These are phyloP conservation scores for Penicillium taxi DNA, from an alignment of 495 filamentous ascomycete species.

Conservation along the genomic window DNA sequence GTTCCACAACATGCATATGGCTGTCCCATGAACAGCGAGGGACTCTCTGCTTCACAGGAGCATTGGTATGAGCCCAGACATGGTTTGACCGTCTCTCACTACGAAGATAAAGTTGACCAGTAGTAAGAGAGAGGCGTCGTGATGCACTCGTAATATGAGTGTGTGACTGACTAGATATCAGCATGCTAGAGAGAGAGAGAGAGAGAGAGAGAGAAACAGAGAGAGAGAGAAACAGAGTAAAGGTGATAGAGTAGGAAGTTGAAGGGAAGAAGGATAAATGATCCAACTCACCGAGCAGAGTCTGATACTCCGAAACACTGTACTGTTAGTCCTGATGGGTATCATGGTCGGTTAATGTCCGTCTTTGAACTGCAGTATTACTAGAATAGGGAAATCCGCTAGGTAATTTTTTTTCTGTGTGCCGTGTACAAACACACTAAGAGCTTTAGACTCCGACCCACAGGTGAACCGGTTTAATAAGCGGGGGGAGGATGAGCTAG, in stretches of 20 bases:
- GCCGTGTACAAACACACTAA: constrained; percentile 4
- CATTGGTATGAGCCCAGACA: constrained; percentile 1
- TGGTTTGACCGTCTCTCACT: constrained; percentile 9
- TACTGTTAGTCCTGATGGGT: constrained; percentile 7
- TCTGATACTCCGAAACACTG: constrained; percentile 10
- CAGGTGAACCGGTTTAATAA: background rate
- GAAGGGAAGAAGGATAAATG: background rate
- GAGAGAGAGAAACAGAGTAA: background rate
- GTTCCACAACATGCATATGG: constrained; percentile 48
- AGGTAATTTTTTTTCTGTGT: constrained; percentile 10
- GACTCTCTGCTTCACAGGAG: constrained; percentile 21
- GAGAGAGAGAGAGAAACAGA: background rate
- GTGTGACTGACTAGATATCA: constrained; percentile 17
- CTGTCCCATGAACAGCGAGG: constrained; percentile 41
- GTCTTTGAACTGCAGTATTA: constrained; percentile 2
- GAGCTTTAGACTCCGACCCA: constrained; percentile 9
- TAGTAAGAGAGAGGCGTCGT: constrained; percentile 12
- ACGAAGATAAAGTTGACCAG: constrained; percentile 2
- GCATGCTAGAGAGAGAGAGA: constrained; percentile 8
- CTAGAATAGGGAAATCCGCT: constrained; percentile 9
- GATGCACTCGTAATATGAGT: constrained; percentile 5
- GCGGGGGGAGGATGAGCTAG: background rate
- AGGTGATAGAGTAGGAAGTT: background rate
- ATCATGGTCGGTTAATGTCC: constrained; percentile 21
- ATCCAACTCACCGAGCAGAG: constrained; percentile 16